Evolutionary conservation across 495 filamentous ascomycete species (phyloP), one percentile per base, ranked within the genome.

Genomic region (Amphirosellinia nigrospora): DNA sequence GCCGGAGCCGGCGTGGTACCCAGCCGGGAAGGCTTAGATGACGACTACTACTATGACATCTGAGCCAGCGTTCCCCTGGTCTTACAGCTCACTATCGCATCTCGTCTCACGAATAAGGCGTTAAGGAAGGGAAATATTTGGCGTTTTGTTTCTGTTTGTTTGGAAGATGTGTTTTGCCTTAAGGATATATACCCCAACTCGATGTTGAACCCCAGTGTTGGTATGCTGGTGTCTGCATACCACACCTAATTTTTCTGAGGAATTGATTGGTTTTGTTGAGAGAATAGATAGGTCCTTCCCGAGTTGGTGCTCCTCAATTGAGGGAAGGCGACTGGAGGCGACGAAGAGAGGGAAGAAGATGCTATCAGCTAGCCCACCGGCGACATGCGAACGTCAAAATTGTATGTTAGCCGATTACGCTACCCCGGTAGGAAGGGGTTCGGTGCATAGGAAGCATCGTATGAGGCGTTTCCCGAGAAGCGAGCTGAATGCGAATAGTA

Each of bases 31-130:
- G 89, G 83, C 30, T 75, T 91, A 55, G 86, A 90, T 78, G 89
- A 90, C 70, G 88, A 92, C 77, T 92, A 90, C 75, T 92, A 84
- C 77, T 92, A 90, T 77, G 87, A 89, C 72, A 86, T 91, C 72
- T 89, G 73, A 81, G 28, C 3, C 26, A 43, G 46, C 32, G 1
- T 23, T 23, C 63, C 50, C 19, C 38, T 53, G 0, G 19, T 60
- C 16, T 52, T 34, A 23, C 5, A 32, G 10, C 43, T 69, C 9
- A 13, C 9, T 48, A 23, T 69, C 26, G 59, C 41, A 16, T 15
- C 52, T 19, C 19, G 15, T 43, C 28, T 28, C 66, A 28, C 28
- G n/a, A 39, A 15, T 11, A 56, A 9, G 38, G 39, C 30, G 43
- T 15, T 19, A 30, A 16, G 26, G 45, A 62, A 30, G 39, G 39